Conservation (phyloP, 306 rosid species). For the Quercus mongolica region DNA sequence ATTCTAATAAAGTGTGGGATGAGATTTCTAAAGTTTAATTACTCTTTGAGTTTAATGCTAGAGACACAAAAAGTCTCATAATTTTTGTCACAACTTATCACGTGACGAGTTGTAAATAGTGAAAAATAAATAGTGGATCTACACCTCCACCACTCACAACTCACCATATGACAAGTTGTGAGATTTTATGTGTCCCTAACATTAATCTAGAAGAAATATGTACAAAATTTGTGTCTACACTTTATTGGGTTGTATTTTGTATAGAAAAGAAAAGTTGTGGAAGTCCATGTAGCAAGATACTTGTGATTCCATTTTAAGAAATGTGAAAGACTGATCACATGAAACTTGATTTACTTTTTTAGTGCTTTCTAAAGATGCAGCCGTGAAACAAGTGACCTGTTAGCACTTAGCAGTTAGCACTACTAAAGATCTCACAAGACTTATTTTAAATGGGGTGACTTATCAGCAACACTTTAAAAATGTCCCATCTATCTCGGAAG, state of each 20-base stretch:
- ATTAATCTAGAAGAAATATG: too few species aligned
- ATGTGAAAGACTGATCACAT: not conserved
- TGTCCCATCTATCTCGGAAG: not conserved
- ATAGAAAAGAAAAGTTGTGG: not conserved
- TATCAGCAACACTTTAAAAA: not conserved
- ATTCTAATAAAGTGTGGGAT: too few species aligned
- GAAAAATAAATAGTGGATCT: rapidly evolving
- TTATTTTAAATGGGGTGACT: not conserved
- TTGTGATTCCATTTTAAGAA: not conserved
- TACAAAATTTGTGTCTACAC: too few species aligned
- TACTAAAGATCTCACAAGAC: not conserved
- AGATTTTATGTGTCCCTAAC: rapidly evolving
- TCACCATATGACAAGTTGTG: rapidly evolving
- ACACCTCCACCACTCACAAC: rapidly evolving
- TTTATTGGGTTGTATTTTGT: not conserved
- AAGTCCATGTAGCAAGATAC: not conserved
- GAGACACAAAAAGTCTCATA: too few species aligned
- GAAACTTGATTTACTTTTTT: not conserved
- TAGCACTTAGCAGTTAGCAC: too few species aligned
- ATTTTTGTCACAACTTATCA: rapidly evolving
- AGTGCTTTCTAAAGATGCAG: too few species aligned
- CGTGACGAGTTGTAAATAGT: too few species aligned
- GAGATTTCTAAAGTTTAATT: too few species aligned
- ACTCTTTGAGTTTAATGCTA: too few species aligned
- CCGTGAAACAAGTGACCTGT: too few species aligned